Conservation (phyloP, 202 grass and related monocot genomes). For the Panicum hallii region DNA sequence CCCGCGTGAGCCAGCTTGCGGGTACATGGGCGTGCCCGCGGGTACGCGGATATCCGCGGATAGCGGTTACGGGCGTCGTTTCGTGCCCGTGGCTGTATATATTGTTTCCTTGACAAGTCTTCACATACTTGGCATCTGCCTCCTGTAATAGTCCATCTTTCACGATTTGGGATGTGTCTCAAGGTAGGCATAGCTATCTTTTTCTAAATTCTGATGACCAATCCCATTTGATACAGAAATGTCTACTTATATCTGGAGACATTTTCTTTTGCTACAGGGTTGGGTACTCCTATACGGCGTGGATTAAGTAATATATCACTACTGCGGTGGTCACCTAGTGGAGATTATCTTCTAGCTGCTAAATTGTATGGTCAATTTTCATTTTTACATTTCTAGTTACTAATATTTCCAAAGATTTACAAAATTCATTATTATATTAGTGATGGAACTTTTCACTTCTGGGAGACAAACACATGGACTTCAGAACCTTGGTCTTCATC, state of each 20-base stretch:
- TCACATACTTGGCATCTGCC: slow-evolving; percentile 90
- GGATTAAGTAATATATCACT: slow-evolving; percentile 85
- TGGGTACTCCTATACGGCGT: slow-evolving; percentile 82
- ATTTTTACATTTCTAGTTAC: slow-evolving; percentile 23
- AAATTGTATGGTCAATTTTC: slow-evolving; percentile 75
- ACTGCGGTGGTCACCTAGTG: slow-evolving; percentile 88
- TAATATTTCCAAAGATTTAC: slow-evolving; percentile 35
- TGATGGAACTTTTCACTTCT: slow-evolving; percentile 95
- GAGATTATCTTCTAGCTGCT: slow-evolving; percentile 88
- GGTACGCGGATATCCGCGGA: no score
- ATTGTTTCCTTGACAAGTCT: slow-evolving; percentile 66
- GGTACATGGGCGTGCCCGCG: no score
- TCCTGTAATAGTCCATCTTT: slow-evolving; percentile 86
- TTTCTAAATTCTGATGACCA: background rate
- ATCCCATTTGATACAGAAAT: slow-evolving; percentile 8
- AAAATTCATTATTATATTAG: slow-evolving; percentile 50
- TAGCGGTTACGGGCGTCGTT: no score
- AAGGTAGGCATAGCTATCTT: slow-evolving; percentile 73
- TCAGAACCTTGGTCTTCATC: slow-evolving; percentile 98
- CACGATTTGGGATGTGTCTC: slow-evolving; percentile 97
- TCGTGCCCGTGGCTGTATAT: no score
- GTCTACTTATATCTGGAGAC: slow-evolving; percentile 17
- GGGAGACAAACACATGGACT: slow-evolving; percentile 94
- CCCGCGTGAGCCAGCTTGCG: no score
- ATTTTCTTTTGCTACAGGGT: slow-evolving; percentile 58